Base-by-base conservation (phyloP, 768 basidiomycete genomes). In the Infundibulicybe gibba region DNA sequence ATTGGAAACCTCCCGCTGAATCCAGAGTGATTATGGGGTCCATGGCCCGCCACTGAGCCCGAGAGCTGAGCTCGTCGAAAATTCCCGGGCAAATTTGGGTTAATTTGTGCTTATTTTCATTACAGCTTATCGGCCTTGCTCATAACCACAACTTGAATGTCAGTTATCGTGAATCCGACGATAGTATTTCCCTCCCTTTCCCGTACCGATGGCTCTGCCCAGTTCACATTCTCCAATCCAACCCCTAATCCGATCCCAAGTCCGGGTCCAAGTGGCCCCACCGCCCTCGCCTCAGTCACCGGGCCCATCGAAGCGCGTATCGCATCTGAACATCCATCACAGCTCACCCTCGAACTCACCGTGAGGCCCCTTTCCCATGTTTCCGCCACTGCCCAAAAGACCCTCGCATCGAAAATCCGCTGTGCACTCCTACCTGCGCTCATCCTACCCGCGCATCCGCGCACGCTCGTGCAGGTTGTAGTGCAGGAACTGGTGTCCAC, bases 301-400 rank as follows among this genome's bases (percentile, higher is more conserved):
- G 90, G 91, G 0, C 91, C 91, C 15, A 83, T 91, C 39, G 83
- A 91, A 52, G 85, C 85, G 41, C 75, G 88, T 14, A 69, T 82
- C 6, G 77, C 80, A 3, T 63, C 76, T 6, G 91, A 93, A 66
- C 75, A 80, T 21, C 79, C 90, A 9, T 82, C 82, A 10, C 79
- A 81, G 46, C 81, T 88, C 0, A 81, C 87, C 0, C 77, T 93
- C 52, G 91, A 93, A 56, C 81, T 92, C 35, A 64, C 69, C 40
- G 71, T 90, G 9, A 77, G 89, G 2, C 89, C 91, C 0, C 67
- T 90, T 14, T 74, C 81, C 16, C 75, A 79, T 39, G 70, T 90
- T 9, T 75, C 90, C 6, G 85, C 81, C 3, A 87, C 86, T 6
- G 72, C 85, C 47, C 74, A 86, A 31, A 90, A 85, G 58, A 67